These are phyloP conservation scores for Terana coerulea DNA, from an alignment of 768 basidiomycete species.

Conservation along the genomic window DNA sequence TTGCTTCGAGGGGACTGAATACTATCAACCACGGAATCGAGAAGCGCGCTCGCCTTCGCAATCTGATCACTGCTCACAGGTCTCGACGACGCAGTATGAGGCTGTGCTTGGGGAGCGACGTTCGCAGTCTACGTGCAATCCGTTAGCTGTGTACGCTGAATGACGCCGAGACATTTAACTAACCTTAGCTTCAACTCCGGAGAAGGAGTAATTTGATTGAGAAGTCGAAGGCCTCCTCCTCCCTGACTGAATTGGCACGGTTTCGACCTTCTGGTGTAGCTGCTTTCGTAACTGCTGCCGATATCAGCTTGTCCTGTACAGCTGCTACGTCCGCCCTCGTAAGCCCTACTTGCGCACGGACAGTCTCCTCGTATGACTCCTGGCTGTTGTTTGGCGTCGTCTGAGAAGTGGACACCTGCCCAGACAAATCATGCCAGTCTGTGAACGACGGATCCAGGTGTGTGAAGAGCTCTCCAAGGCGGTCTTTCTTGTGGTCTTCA, in stretches of 20 bases:
- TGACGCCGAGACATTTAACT: not conserved
- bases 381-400: conserved; percentile 48
- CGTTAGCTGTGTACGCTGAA: not conserved
- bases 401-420: conserved; percentile 45
- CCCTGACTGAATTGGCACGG: conserved; percentile 66
- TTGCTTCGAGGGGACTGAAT: conserved; percentile 39
- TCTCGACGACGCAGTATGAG: conserved; percentile 24
- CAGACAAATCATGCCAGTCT: conserved; percentile 62
- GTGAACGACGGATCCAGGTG: conserved; percentile 46
- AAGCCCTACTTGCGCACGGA: conserved; percentile 63
- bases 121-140: conserved; percentile 48
- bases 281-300: conserved; percentile 54
- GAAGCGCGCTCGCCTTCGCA: conserved; percentile 59
- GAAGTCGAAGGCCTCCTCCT: conserved; percentile 77
- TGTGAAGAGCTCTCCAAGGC: conserved; percentile 48
- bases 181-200: conserved; percentile 38
- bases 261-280: conserved; percentile 54
- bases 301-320: conserved; percentile 77
- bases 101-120: conserved; percentile 48
- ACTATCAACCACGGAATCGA: conserved; percentile 58
- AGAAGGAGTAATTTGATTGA: conserved; percentile 70
- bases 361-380: conserved; percentile 58
- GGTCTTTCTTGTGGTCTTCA: conserved; percentile 51
- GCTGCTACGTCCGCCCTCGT: conserved; percentile 64
- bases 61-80: conserved; percentile 42